Conservation (phyloP, 2,329 filamentous ascomycete genomes). For the Davidsoniella australis region DNA sequence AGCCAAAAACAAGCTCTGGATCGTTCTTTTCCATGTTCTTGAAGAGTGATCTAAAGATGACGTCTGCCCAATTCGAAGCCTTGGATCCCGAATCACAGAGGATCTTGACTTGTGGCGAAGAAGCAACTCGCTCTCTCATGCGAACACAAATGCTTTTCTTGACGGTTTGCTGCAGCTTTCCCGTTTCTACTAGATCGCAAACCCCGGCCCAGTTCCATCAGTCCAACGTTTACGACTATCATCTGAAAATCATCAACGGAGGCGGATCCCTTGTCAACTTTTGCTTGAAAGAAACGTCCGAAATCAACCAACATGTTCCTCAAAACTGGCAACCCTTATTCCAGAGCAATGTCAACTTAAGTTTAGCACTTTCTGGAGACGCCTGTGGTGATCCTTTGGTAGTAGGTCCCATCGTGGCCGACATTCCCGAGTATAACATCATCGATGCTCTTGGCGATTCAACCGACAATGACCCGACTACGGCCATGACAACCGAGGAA, state of each 20-base stretch:
- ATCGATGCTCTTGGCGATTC: conserved; percentile 14
- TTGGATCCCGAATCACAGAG: conserved; percentile 22
- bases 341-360: conserved; percentile 11
- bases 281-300: conserved; percentile 71
- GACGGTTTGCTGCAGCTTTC: conserved; percentile 10
- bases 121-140: conserved; percentile 60
- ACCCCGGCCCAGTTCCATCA: conserved; percentile 35
- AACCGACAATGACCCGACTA: conserved; percentile 16
- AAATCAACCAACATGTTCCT: conserved; percentile 57
- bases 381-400: conserved; percentile 1
- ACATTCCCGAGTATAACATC: conserved; percentile 9
- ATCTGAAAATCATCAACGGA: conserved; percentile 53
- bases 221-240: conserved; percentile 74
- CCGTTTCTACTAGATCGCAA: conserved; percentile 1
- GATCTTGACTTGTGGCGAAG: conserved; percentile 49
- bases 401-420: conserved; percentile 1
- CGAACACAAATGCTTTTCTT: conserved; percentile 55
- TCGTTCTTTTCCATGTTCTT: conserved; percentile 61
- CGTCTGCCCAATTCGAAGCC: conserved; percentile 20
- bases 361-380: conserved; percentile 2
- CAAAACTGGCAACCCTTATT: conserved; percentile 37
- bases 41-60: conserved; percentile 22
- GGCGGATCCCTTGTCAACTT: conserved; percentile 64
- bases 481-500: neutral
- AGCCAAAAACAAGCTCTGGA: conserved; percentile 27